phyloP scores from a whole-genome alignment of 805 yeast genomes.

The Teunomyces gatunensis region DNA sequence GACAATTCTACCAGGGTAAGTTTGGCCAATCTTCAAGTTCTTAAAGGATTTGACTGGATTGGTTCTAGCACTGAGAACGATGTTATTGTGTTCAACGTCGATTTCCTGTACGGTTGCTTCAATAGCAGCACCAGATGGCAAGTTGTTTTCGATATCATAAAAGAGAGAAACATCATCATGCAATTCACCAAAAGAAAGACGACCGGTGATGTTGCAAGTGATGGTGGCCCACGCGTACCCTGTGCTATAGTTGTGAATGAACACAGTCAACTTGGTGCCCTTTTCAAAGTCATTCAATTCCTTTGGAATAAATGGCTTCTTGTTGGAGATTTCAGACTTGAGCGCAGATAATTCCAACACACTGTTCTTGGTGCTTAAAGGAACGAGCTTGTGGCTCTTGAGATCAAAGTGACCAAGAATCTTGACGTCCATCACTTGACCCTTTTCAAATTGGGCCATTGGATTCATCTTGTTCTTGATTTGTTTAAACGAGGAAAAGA shows the following conservation, averaged over 20 bases:
- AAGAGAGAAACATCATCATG: constrained; percentile 50
- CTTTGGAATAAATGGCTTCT: constrained; percentile 24
- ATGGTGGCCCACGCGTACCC: constrained; percentile 68
- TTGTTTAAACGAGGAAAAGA: constrained; percentile 51
- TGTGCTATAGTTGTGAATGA: constrained; percentile 59
- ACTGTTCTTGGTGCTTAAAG: constrained; percentile 56
- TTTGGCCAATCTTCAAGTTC: constrained; percentile 54
- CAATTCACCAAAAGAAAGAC: constrained; percentile 62
- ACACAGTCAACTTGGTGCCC: constrained; percentile 56
- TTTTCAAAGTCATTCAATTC: constrained; percentile 42
- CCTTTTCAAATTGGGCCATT: constrained; percentile 54
- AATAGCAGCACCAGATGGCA: constrained; percentile 72
- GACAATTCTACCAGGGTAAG: constrained; percentile 60
- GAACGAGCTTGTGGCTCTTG: constrained; percentile 62
- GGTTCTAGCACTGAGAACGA: constrained; percentile 50
- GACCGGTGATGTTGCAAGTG: constrained; percentile 66
- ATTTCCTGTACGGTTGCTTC: constrained; percentile 52
- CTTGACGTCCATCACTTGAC: constrained; percentile 56
- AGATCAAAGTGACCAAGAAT: constrained; percentile 78
- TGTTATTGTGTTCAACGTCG: constrained; percentile 52
- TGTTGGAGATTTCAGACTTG: constrained; percentile 36
- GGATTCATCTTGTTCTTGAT: constrained; percentile 61
- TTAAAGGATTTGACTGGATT: constrained; percentile 38
- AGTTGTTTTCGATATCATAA: constrained; percentile 48
- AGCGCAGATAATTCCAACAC: constrained; percentile 65